Base-by-base conservation (phyloP, 495 filamentous ascomycete species). In the Poronia punctata region DNA sequence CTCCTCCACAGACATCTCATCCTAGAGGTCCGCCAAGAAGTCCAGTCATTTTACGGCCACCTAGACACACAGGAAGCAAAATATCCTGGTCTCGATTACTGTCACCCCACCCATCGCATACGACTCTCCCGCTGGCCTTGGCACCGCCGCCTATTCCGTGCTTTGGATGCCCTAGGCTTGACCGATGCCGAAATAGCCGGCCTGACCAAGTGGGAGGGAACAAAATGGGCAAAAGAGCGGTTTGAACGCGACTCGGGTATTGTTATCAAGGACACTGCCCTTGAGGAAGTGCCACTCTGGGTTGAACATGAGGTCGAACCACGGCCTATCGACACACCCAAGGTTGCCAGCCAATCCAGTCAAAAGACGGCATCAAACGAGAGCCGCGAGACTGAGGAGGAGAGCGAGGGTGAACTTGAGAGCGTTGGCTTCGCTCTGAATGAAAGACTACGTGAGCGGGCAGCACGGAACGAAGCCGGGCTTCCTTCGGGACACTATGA, bases 121-220 rank as follows among this genome's bases (percentile, higher is more conserved):
- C 79, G 88, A 34, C 77, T 95, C 5, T 70, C 81, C 49, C 83
- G 86, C 27, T 94, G 83, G 66, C 72, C 71, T 2, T 87, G 82
- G 76, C 88, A 95, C 60, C 78, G 78, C 41, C 72, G 75, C 49
- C 72, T 95, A 1, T 94, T 95, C 63, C 75, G 78, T 24, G 83
- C 80, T 25, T 93, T 95, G 49, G 86, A 95, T 52, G 70, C 68
- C 27, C 72, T 95, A 14, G 69, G 77, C 25, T 63, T 94, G n/a
- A 92, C 88, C 1, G 65, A 75, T 25, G 62, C 68, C 35, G 88
- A 95, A 53, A 93, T 95, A 46, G 67, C 74, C 1, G 74, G 68
- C 9, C 66, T 95, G 43, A 94, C 88, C 46, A 83, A 83, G 52
- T 95, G 88, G 88, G 86, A 94, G 57, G 88, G 88, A n/a, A 94